Base-by-base conservation (phyloP, 345 rosid species). In the Eucalyptus rudis region DNA sequence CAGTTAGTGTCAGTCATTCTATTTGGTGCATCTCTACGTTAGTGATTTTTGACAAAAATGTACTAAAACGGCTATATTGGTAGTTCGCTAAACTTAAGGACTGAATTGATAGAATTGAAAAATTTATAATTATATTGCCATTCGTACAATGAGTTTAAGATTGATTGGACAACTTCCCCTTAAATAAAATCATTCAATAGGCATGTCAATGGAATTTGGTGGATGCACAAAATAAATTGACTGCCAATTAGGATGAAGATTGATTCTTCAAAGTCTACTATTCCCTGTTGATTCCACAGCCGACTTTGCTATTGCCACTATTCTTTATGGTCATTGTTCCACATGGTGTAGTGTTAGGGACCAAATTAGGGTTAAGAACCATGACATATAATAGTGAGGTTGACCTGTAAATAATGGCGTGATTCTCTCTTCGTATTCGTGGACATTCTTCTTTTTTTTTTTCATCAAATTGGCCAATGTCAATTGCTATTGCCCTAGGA, bases 41-140 rank as follows among this genome's bases (percentile, higher is more conserved):
- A 12, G 7, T 3, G 16, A 59, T 59, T 59, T 59, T 29, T 1
- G 2, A 59, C 8, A 59, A 27, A 59, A 59, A 59, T 0, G 5
- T 27, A 27, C 0, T 13, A 6, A 0, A 27, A 27, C 27, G 7
- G 31, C 1, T 59, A 6, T 59, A 27, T 59, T 59, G 68, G 68
- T 12, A 59, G n/a, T 59, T 27, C 1, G 8, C 68, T 59, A 5
- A 27, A 27, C 15, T 59, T 59, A 5, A 27, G 4, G 31, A 59
- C 15, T 59, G 27, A 6, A 59, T 59, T 5, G 68, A 0, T 3
- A 59, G 0, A 1, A 27, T 59, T 59, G 2, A 59, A 27, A 12
- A 59, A 0, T 59, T 59, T 0, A 27, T 0, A 13, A 59, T 59
- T 59, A 59, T 27, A 59, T 59, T 59, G 16, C 0, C 1, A 59